Evolutionary conservation across 78 protist genomes (phyloP).

Genomic region (Dictyostelium citrinum): DNA sequence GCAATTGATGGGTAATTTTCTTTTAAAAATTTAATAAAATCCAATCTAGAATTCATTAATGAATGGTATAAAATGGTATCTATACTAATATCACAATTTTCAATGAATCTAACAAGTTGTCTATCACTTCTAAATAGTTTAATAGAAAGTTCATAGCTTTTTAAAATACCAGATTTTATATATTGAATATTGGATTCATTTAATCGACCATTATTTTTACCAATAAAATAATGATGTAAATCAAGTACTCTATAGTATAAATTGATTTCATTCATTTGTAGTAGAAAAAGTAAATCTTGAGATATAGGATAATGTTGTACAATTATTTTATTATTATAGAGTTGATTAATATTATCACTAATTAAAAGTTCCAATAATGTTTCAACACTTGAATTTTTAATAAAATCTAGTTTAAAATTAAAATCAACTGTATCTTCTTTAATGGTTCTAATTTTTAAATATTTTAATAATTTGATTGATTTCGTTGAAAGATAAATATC

Average conservation of each 20-base stretch:
- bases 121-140: neutral
- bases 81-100: neutral
- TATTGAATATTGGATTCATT: neutral
- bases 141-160: neutral
- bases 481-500: neutral
- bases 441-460: neutral
- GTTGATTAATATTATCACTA: neutral
- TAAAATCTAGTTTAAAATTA: neutral
- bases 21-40: neutral
- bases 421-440: neutral
- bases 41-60: neutral
- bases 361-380: neutral
- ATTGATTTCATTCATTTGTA: neutral
- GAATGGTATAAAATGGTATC: neutral
- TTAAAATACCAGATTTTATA: neutral
- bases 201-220: neutral
- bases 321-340: neutral
- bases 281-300: neutral
- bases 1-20: neutral
- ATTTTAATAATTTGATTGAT: neutral
- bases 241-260: neutral
- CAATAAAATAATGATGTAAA: neutral
- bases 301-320: neutral
- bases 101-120: neutral
- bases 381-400: neutral